Base-by-base conservation (phyloP, 495 filamentous ascomycete genomes). In the Trichoderma erinaceum region DNA sequence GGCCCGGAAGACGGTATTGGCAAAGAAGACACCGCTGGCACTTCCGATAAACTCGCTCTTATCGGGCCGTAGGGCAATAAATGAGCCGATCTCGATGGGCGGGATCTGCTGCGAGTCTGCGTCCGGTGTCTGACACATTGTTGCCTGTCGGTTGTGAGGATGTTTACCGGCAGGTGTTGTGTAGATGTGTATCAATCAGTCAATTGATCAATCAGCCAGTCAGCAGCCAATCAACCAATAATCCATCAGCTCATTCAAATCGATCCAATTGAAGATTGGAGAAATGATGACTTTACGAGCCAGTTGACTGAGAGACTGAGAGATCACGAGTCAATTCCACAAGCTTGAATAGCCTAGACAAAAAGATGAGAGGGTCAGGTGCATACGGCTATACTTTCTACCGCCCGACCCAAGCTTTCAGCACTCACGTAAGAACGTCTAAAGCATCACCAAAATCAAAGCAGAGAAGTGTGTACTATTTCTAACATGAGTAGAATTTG, bases 91-190 rank as follows among this genome's bases (percentile, higher is more conserved):
- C 56, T 61, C 56, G 27, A 61, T 61, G 13, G 56, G 56, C 23
- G 56, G 56, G 56, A 61, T 61, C 56, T 61, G 56, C 56, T 61
- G 56, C 56, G 56, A 61, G 56, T 61, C 56, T 61, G 56, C 25
- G n/a, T 61, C 56, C 56, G 56, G 27, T 15, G 56, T 13, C 56
- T 61, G 56, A 6, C 56, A 21, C 50, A 56, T 56, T 11, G n/a
- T 56, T 4, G 50, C 15, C 50, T 10, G 50, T 11, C 16, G 50
- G 50, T 56, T n/a, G 21, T 25, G 21, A 23, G 21, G 3, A n/a
- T 21, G 50, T 16, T n/a, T 7, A 13, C 23, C 56, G n/a, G 23
- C 23, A 12, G 56, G 12, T 12, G 6, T 21, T n/a, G 44, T 11
- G n/a, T 2, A 48, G 44, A 61, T 10, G 27, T 25, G 1, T 23